Percentiles rank a stretch among this genome's conserved stretches.
phyloP scores from a whole-genome alignment of 1,284 basidiomycete species.

The Agaricales sp. region DNA sequence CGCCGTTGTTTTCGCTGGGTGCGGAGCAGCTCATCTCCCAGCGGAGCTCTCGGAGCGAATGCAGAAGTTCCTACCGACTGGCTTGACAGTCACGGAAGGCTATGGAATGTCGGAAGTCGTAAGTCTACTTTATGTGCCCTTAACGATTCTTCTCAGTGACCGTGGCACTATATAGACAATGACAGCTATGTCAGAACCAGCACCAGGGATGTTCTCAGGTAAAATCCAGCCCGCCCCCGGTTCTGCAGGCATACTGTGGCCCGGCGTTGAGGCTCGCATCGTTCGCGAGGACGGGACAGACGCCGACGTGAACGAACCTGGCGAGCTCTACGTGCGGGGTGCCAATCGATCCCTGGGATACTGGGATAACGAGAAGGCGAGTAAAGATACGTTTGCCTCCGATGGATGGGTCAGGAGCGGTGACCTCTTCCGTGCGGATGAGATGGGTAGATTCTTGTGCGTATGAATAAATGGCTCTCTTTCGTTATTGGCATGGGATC shows the following conservation, averaged over 20 bases:
- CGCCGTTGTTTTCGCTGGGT: conserved; percentile 30
- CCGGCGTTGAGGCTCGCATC: conserved; percentile 53
- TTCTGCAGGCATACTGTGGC: conserved; percentile 46
- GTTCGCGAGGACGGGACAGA: conserved; percentile 50
- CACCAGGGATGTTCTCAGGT: conserved; percentile 34
- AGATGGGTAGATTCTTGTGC: conserved; percentile 53
- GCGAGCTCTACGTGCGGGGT: conserved; percentile 53
- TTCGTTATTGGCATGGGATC: background rate
- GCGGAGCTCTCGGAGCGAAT: conserved; percentile 37
- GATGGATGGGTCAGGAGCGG: conserved; percentile 66
- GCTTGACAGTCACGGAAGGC: conserved; percentile 38
- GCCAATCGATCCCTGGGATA: conserved; percentile 53
- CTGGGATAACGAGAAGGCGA: conserved; percentile 59
- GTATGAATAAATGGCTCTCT: conserved; percentile 18
- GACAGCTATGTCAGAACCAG: conserved; percentile 33
- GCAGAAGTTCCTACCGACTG: conserved; percentile 23
- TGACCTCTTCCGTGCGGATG: conserved; percentile 52
- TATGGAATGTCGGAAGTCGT: conserved; percentile 74
- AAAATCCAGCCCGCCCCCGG: conserved; percentile 29
- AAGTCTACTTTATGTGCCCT: conserved; percentile 16
- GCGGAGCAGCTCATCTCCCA: conserved; percentile 61
- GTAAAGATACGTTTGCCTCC: conserved; percentile 46
- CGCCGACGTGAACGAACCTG: conserved; percentile 46
- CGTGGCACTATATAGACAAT: conserved; percentile 37
- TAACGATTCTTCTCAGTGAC: background rate